phyloP scores from a whole-genome alignment of 495 filamentous ascomycete genomes.

The Xylaria grammica region DNA sequence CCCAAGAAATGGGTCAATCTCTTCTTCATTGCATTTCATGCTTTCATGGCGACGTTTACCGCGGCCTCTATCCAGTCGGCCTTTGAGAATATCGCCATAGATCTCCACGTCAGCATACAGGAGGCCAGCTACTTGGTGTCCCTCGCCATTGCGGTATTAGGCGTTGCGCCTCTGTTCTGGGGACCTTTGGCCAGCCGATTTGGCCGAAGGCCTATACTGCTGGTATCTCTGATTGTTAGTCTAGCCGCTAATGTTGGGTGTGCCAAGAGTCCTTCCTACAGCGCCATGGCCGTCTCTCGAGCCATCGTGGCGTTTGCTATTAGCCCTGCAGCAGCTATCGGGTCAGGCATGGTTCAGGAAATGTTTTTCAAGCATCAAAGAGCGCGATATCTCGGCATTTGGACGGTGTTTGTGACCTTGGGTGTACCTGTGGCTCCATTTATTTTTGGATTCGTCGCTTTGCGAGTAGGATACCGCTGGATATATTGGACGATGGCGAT shows the following conservation, averaged over 20 bases:
- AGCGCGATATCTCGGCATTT: conserved; percentile 58
- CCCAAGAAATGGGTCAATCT: conserved; percentile 60
- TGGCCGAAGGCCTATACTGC: conserved; percentile 8
- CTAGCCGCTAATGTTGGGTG: conserved; percentile 55
- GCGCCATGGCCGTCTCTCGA: conserved; percentile 50
- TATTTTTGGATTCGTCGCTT: conserved; percentile 48
- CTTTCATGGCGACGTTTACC: conserved; percentile 61
- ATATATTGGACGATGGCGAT: conserved; percentile 53
- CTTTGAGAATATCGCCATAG: conserved; percentile 51
- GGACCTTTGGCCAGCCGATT: conserved; percentile 49
- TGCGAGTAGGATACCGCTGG: conserved; percentile 46
- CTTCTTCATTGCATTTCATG: conserved; percentile 59
- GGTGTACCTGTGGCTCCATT: conserved; percentile 49
- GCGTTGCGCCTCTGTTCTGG: conserved; percentile 59
- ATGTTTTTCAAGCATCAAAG: conserved; percentile 56
- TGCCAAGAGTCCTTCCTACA: conserved; percentile 53
- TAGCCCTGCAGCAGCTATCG: conserved; percentile 55
- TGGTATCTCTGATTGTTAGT: not conserved
- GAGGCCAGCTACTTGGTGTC: conserved; percentile 56
- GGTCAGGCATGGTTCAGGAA: conserved; percentile 60
- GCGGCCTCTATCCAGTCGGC: conserved; percentile 60
- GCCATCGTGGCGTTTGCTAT: conserved; percentile 59
- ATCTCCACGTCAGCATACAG: conserved; percentile 48
- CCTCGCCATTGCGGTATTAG: conserved; percentile 56
- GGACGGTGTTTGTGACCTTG: conserved; percentile 59